Base-by-base conservation (phyloP, 2,329 filamentous ascomycete species). In the Metarhizium sp. region DNA sequence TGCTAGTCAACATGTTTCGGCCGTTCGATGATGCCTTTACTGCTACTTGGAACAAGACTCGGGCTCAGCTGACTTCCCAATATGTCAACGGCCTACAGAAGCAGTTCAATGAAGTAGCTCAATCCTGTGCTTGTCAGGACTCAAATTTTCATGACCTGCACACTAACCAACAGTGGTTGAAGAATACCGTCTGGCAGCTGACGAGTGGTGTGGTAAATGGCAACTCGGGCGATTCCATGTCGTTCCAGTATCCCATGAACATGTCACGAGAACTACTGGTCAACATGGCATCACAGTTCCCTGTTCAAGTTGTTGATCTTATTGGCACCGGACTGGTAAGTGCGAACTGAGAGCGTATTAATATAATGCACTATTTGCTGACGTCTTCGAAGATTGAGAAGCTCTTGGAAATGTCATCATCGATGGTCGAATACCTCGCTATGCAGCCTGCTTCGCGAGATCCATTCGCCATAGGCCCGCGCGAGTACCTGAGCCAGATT, bases 241-340 rank as follows among this genome's bases (percentile, higher is more conserved):
- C 82, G 0, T 87, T 86, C 61, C 77, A 79, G 52, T 87, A 85
- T 60, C 80, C 84, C 3, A 74, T 84, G 20, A 78, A 83, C 52
- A 78, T 88, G 59, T 77, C 84, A 0, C 75, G 78, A 49, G 85
- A 89, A 56, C 64, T 90, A 7, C 64, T 88, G 30, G 72, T 79
- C 25, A 78, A 79, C 14, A 82, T 92, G 70, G 85, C 87, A 4
- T 82, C 84, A 16, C 82, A 87, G 53, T 87, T 94, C 63, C 85
- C 86, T 0, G 82, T 82, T 40, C 79, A 85, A 60, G 84, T 90
- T 75, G 88, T 90, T 74, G 88, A 92, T 59, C 75, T 92, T 3
- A 78, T 92, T 60, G 87, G 86, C 18, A 80, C 88, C 43, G 87
- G 87, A 30, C 69, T 95, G 69, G 87, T 89, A 73, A 68, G 83